Conservation (phyloP, 2,329 filamentous ascomycete genomes). For the Colletotrichum acutatum region DNA sequence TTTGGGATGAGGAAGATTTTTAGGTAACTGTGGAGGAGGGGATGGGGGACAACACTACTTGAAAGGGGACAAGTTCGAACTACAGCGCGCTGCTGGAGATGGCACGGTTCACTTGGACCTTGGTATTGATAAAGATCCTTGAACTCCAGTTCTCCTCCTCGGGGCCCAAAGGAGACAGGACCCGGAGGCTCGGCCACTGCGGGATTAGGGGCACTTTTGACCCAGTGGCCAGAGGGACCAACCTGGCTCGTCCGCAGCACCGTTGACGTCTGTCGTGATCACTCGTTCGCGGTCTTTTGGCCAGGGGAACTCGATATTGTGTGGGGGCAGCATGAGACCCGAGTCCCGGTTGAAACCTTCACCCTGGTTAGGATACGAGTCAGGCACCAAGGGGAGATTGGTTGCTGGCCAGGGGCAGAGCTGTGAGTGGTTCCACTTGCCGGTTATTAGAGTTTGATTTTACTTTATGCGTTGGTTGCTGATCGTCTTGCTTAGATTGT, state of each 20-base stretch:
- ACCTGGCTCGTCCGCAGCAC: constrained; percentile 13
- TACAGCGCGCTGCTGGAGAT: neutral
- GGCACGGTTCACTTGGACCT: constrained; percentile 24
- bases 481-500: constrained; percentile 24
- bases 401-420: constrained; percentile 14
- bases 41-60: constrained; percentile 10
- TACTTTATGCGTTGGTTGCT: constrained; percentile 31
- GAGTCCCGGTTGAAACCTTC: constrained; percentile 30
- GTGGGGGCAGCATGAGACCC: constrained; percentile 23
- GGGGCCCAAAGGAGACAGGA: constrained; percentile 11
- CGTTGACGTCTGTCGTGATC: constrained; percentile 32
- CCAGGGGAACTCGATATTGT: constrained; percentile 18
- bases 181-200: constrained; percentile 19
- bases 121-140: constrained; percentile 25
- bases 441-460: constrained; percentile 33
- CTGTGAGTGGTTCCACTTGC: constrained; percentile 28
- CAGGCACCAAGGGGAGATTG: constrained; percentile 27
- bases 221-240: constrained; percentile 27
- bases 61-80: constrained; percentile 26
- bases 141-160: constrained; percentile 9
- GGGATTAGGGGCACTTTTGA: constrained; percentile 29
- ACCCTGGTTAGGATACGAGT: constrained; percentile 29
- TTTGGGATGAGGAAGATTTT: constrained; percentile 31
- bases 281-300: constrained; percentile 6
- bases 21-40: constrained; percentile 30